Percentiles rank a stretch among this genome's conserved stretches.
These are phyloP conservation scores for Boletus rubescentipes DNA, from an alignment of 768 basidiomycete species.

Conservation along the genomic window DNA sequence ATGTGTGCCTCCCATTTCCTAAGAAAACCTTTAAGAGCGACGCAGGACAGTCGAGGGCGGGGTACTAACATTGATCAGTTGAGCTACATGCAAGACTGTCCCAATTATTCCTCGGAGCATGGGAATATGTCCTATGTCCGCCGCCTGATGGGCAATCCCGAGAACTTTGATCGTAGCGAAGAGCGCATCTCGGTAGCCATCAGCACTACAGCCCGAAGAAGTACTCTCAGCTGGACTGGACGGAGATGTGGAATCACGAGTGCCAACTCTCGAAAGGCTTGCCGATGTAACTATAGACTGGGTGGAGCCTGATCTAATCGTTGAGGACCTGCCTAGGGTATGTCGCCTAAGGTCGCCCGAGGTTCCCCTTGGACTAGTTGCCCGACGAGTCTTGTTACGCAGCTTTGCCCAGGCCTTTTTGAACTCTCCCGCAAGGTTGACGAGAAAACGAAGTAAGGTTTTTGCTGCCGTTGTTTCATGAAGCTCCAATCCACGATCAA, in stretches of 20 bases:
- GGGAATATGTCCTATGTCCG: constrained; percentile 1
- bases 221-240: not conserved
- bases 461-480: constrained; percentile 17
- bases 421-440: not conserved
- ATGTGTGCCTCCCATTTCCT: constrained; percentile 15
- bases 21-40: not conserved
- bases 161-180: constrained; percentile 4
- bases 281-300: not conserved
- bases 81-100: constrained; percentile 7
- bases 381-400: not conserved
- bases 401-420: constrained; percentile 7
- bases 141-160: constrained; percentile 2
- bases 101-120: constrained; percentile 10
- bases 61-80: constrained; percentile 6
- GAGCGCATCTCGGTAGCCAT: not conserved
- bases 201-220: constrained; percentile 1
- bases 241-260: not conserved
- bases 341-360: too few relatives aligned
- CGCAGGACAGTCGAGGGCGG: not conserved
- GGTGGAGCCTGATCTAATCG: not conserved
- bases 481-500: constrained; percentile 5
- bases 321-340: not conserved
- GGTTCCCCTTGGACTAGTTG: not conserved
- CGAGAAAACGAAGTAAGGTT: constrained; percentile 11
- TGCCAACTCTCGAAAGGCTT: not conserved